Percentiles rank a stretch among this genome's conserved stretches.
Evolutionary conservation across 2,329 filamentous ascomycete genomes (phyloP).

Genomic region (Fusarium bactridioides): DNA sequence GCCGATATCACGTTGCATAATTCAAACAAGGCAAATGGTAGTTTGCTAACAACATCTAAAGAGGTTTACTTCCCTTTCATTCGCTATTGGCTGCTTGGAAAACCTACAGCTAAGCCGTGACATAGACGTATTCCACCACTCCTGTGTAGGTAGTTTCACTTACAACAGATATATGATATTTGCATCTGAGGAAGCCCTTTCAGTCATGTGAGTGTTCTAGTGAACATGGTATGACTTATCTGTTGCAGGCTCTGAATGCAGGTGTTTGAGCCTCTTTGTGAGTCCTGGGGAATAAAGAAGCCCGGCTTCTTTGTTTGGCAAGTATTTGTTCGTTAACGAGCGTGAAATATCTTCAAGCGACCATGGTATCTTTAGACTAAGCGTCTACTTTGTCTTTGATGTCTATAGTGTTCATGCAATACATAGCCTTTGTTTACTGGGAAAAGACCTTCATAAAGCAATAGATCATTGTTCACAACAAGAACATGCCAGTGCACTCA

Average conservation of each 20-base stretch:
- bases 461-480: not conserved
- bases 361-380: not conserved
- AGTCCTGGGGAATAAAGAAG: not conserved
- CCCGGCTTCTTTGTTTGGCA: not conserved
- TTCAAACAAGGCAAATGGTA: too few species aligned
- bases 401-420: not conserved
- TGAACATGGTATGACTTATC: not conserved
- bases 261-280: not conserved
- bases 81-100: not conserved
- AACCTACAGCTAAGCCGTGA: too few species aligned
- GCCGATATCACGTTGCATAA: not conserved
- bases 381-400: not conserved
- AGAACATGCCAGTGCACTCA: not conserved
- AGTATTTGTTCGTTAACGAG: not conserved
- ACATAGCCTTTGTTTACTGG: not conserved
- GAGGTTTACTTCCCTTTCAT: not conserved
- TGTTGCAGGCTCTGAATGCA: not conserved
- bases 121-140: not conserved
- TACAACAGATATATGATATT: not conserved
- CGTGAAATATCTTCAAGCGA: not conserved
- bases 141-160: not conserved
- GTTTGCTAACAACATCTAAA: not conserved
- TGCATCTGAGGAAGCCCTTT: not conserved
- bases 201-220: not conserved
- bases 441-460: not conserved